Evolutionary conservation across 2,329 filamentous ascomycete genomes (phyloP).

Genomic region (Aspergillus puulaauensis): DNA sequence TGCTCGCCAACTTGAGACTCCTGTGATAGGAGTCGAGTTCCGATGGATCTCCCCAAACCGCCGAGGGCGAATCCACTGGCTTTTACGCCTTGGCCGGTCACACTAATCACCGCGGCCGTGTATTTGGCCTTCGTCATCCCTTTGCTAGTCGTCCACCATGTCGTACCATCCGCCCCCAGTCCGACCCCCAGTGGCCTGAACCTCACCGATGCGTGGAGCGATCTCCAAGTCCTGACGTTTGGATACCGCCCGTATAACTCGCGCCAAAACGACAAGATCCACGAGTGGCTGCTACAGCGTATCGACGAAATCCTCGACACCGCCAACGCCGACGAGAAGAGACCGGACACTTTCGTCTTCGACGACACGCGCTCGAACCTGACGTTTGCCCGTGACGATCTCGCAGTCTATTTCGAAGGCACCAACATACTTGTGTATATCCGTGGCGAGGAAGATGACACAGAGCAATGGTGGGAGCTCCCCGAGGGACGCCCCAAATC

Average conservation of each 20-base stretch:
- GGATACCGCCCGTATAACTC: constrained; percentile 89
- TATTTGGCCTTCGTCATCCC: constrained; percentile 77
- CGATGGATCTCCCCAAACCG: constrained; percentile 33
- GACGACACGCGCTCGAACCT: constrained; percentile 78
- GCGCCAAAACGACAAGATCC: constrained; percentile 75
- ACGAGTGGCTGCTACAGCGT: constrained; percentile 70
- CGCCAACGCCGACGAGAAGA: constrained; percentile 19
- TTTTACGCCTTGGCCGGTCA: constrained; percentile 80
- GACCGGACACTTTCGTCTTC: constrained; percentile 60
- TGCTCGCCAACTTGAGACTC: neutral
- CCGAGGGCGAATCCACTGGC: constrained; percentile 54
- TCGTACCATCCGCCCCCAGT: constrained; percentile 66
- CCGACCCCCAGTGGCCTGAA: constrained; percentile 66
- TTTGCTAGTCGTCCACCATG: constrained; percentile 71
- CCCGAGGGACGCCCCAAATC: constrained; percentile 50
- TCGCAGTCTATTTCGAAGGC: constrained; percentile 80
- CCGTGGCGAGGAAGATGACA: constrained; percentile 72
- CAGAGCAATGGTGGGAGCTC: constrained; percentile 70
- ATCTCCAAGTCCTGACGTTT: constrained; percentile 72
- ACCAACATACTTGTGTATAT: constrained; percentile 93
- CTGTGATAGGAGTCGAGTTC: constrained; percentile 10
- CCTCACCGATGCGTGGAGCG: constrained; percentile 80
- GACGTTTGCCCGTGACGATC: constrained; percentile 59
- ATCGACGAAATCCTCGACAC: constrained; percentile 67
- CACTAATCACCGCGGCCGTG: constrained; percentile 70